Evolutionary conservation across 345 rosid genomes (phyloP), one percentile per base, ranked within the genome.

Genomic region (Punica granatum): DNA sequence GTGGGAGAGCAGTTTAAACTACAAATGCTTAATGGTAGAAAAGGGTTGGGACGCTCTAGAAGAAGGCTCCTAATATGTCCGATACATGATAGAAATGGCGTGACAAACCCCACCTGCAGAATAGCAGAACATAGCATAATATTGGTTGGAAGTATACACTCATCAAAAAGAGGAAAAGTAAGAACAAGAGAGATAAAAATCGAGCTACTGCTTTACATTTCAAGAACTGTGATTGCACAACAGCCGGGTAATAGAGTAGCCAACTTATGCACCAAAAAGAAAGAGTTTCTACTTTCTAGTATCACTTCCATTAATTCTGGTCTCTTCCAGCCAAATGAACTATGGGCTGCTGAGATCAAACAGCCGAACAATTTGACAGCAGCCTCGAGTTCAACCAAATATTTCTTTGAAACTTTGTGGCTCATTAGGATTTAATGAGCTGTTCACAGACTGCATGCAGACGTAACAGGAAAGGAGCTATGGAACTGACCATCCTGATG

Each of bases 31-130:
- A 94, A 63, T 94, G 88, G 66, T 81, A 73, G 49, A 94, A 89
- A 48, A 91, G 87, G 60, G 98, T 98, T 0, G 98, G 98, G 48
- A 88, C 88, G 31, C 87, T 86, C 99, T 98, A 94, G 86, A 91
- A 91, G 79, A 94, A 94, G 18, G 99, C 80, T 70, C 90, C 84
- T 72, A 69, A 71, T 80, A 94, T 91, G 82, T 94, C 97, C 7
- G 99, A 97, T 62, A 88, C 99, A 51, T 94, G 88, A 80, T 91
- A 97, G 77, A 94, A 94, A 80, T 94, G 99, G 36, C 97, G 99
- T 65, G 98, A 49, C 70, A 91, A 74, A 70, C 96, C 90, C 98
- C 99, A 94, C 99, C 99, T 94, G 76, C 65, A 76, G 56, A 28
- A 71, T 41, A 35, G 39, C 64, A 16, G 37, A 60, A 60, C 23